Conservation (phyloP, 2,329 filamentous ascomycete species). For the Coniella lustricola region DNA sequence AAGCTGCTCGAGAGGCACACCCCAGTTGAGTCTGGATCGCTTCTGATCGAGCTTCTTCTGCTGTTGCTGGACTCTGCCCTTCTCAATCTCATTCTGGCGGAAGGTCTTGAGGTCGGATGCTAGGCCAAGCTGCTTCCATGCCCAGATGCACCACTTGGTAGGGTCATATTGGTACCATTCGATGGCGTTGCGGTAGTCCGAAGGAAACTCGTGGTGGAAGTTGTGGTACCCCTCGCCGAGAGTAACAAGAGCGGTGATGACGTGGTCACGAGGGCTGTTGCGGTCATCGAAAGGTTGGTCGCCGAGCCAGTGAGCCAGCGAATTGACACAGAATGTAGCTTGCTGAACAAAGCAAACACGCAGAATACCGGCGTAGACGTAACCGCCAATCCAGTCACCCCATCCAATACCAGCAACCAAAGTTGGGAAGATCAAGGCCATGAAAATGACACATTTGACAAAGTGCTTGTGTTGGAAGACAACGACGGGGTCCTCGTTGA, state of each 20-base stretch:
- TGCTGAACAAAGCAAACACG: constrained; percentile 87
- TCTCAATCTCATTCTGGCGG: constrained; percentile 86
- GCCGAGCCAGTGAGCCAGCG: constrained; percentile 81
- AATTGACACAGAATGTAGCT: constrained; percentile 91
- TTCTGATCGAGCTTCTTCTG: constrained; percentile 93
- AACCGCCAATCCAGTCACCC: constrained; percentile 75
- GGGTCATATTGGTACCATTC: constrained; percentile 89
- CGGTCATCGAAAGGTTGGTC: constrained; percentile 91
- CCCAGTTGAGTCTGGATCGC: constrained; percentile 78
- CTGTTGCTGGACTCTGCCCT: constrained; percentile 78
- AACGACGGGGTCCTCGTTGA: constrained; percentile 80
- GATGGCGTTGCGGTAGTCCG: constrained; percentile 87
- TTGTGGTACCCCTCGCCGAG: constrained; percentile 87
- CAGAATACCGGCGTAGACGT: constrained; percentile 78
- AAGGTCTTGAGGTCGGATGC: constrained; percentile 87
- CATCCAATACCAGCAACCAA: constrained; percentile 70
- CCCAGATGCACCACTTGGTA: constrained; percentile 83
- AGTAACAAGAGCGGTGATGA: constrained; percentile 78
- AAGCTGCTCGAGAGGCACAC: constrained; percentile 74
- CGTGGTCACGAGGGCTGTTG: constrained; percentile 82
- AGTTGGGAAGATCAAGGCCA: constrained; percentile 70
- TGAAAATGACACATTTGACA: constrained; percentile 69
- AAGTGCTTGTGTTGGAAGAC: constrained; percentile 86
- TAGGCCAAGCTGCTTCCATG: constrained; percentile 76
- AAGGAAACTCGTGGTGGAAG: constrained; percentile 93